Conservation (phyloP, 495 filamentous ascomycete species). For the Aspergillus sclerotioniger region DNA sequence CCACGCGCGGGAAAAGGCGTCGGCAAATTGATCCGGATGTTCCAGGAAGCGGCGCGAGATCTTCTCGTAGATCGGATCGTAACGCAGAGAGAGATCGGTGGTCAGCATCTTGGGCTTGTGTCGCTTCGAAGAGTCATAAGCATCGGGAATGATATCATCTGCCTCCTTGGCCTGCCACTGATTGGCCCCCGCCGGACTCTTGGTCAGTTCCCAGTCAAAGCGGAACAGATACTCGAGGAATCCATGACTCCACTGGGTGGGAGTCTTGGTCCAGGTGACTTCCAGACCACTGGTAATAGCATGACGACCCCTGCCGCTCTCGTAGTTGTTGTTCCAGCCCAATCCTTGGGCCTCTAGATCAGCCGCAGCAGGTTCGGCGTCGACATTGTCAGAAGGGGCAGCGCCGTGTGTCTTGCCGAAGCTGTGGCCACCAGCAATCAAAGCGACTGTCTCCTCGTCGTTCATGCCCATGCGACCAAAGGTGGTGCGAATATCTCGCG, state of each 20-base stretch:
- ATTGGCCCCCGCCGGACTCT: slow-evolving; percentile 69
- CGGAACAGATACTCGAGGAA: slow-evolving; percentile 72
- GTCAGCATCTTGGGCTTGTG: slow-evolving; percentile 67
- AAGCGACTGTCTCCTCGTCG: slow-evolving; percentile 71
- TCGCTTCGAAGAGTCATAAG: slow-evolving; percentile 62
- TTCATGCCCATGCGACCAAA: slow-evolving; percentile 78
- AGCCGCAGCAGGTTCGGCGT: slow-evolving; percentile 61
- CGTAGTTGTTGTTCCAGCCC: slow-evolving; percentile 61
- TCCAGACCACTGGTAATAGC: slow-evolving; percentile 72
- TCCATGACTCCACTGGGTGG: slow-evolving; percentile 64
- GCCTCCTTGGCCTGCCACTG: slow-evolving; percentile 70
- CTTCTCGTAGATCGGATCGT: slow-evolving; percentile 69
- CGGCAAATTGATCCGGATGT: slow-evolving; percentile 61
- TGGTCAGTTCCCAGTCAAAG: slow-evolving; percentile 73
- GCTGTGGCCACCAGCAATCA: slow-evolving; percentile 72
- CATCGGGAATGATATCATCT: slow-evolving; percentile 63
- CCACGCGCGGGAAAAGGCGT: slow-evolving; percentile 68
- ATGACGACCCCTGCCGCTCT: slow-evolving; percentile 59
- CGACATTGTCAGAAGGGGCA: slow-evolving; percentile 54
- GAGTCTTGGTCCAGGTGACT: slow-evolving; percentile 70
- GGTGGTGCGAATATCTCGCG: slow-evolving; percentile 65
- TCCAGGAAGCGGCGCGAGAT: slow-evolving; percentile 64
- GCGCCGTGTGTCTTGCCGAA: slow-evolving; percentile 78
- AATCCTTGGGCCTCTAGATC: slow-evolving; percentile 61
- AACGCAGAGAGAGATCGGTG: slow-evolving; percentile 66